Evolutionary conservation across 306 rosid genomes (phyloP).

Genomic region (Corylus heterophylla): DNA sequence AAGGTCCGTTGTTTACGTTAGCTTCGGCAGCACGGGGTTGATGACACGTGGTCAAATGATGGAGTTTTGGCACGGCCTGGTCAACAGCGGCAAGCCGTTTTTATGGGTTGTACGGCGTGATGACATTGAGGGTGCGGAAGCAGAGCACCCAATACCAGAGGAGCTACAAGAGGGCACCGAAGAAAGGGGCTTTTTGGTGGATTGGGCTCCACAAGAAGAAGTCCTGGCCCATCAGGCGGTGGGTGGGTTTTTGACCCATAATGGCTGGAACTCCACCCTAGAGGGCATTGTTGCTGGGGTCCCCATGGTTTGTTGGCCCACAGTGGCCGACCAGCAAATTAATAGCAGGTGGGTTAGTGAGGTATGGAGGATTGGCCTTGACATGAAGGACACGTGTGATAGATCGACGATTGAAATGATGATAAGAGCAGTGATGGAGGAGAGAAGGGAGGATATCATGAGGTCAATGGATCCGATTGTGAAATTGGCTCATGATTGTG

Average conservation of each 20-base stretch:
- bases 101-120: constrained; percentile 39
- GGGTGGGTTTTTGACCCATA: constrained; percentile 36
- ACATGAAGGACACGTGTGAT: constrained; percentile 42
- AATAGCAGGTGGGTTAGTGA: constrained; percentile 27
- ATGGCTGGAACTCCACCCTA: neutral
- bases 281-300: neutral
- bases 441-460: constrained; percentile 21
- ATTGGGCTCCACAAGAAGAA: constrained; percentile 43
- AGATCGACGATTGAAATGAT: constrained; percentile 14
- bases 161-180: constrained; percentile 16
- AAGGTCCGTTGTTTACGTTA: constrained; percentile 37
- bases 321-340: constrained; percentile 21
- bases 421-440: constrained; percentile 30
- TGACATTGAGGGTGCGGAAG: neutral
- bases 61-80: constrained; percentile 51
- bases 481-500: constrained; percentile 10
- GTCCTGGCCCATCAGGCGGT: constrained; percentile 32
- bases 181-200: constrained; percentile 24
- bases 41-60: neutral
- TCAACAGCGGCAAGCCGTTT: constrained; percentile 30
- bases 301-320: constrained; percentile 33
- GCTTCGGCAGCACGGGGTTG: constrained; percentile 43
- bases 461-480: constrained; percentile 15
- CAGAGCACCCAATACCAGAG: neutral
- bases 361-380: constrained; percentile 36